Percentiles rank a stretch among this genome's conserved stretches.
Conservation (phyloP, 1,139 yeast species). For the Kodamaea anthophila region DNA sequence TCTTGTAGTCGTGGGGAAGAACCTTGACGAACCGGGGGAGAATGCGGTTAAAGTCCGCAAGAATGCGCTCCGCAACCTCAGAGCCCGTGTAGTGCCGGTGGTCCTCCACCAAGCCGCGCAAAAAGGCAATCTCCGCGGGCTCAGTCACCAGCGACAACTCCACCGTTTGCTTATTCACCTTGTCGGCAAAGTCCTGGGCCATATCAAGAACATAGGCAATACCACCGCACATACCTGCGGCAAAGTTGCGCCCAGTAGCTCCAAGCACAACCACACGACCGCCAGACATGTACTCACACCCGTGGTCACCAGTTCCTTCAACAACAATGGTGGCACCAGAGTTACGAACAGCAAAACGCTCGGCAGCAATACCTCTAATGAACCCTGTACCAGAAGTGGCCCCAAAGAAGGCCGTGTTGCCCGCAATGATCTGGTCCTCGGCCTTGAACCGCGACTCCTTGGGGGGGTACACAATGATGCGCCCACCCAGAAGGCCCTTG, state of each 20-base stretch:
- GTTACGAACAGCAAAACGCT: slow-evolving; percentile 96
- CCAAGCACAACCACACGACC: slow-evolving; percentile 95
- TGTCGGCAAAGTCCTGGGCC: slow-evolving; percentile 83
- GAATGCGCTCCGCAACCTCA: slow-evolving; percentile 76
- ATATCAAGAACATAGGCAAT: slow-evolving; percentile 93
- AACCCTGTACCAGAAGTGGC: slow-evolving; percentile 94
- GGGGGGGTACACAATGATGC: slow-evolving; percentile 89
- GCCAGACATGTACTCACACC: slow-evolving; percentile 99
- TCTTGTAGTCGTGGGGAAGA: slow-evolving; percentile 85
- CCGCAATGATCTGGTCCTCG: slow-evolving; percentile 92
- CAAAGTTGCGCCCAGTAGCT: slow-evolving; percentile 88
- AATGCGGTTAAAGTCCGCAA: slow-evolving; percentile 81
- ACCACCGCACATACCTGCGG: slow-evolving; percentile 99
- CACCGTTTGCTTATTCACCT: slow-evolving; percentile 78
- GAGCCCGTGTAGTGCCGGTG: slow-evolving; percentile 94
- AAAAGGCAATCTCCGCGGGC: slow-evolving; percentile 89
- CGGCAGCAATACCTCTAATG: slow-evolving; percentile 96
- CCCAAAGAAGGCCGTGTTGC: slow-evolving; percentile 97
- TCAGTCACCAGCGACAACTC: slow-evolving; percentile 74
- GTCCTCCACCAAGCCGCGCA: slow-evolving; percentile 89
- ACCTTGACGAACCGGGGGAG: slow-evolving; percentile 91
- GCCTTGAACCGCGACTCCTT: slow-evolving; percentile 77
- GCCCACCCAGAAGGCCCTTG: slow-evolving; percentile 95
- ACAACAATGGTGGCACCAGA: slow-evolving; percentile 97
- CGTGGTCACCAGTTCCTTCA: slow-evolving; percentile 98